Percentiles rank a stretch among this genome's conserved stretches.
Conservation (phyloP, 176 grass and related monocot genomes). For the Ensete glaucum region DNA sequence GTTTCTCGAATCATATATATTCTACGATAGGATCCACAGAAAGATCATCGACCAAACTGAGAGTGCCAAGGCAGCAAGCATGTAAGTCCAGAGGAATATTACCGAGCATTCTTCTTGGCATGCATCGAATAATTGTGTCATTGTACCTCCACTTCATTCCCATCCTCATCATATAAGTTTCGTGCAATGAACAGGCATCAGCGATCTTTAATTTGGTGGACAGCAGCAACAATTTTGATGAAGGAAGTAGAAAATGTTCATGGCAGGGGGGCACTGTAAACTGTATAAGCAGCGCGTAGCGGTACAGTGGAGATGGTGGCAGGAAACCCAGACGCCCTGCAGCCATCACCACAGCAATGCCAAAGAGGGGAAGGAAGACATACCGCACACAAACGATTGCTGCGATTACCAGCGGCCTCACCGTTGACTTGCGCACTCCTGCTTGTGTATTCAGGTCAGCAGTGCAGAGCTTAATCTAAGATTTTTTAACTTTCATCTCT, state of each 20-base stretch:
- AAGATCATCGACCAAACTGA: constrained; percentile 48
- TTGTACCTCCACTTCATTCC: constrained; percentile 25
- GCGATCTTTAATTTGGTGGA: too few species aligned
- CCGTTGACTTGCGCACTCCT: constrained; percentile 22
- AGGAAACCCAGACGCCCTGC: constrained; percentile 46
- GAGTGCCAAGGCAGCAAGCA: constrained; percentile 35
- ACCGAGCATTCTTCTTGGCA: constrained; percentile 45
- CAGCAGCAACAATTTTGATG: too few species aligned
- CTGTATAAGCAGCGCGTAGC: constrained; percentile 48
- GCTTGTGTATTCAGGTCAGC: background rate
- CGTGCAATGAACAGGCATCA: too few species aligned
- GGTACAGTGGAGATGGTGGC: constrained; percentile 51
- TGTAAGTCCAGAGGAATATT: constrained; percentile 50
- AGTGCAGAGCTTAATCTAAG: background rate
- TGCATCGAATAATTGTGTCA: constrained; percentile 46
- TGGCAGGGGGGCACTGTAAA: constrained; percentile 53
- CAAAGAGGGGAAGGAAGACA: constrained; percentile 29
- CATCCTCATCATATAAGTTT: background rate
- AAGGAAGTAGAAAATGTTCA: constrained; percentile 13
- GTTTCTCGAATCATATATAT: too few species aligned
- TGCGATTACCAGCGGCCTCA: constrained; percentile 17
- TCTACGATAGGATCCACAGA: constrained; percentile 36
- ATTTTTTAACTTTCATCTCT: background rate
- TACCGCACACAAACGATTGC: constrained; percentile 33
- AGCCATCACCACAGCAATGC: constrained; percentile 35